Conservation (phyloP, 768 basidiomycete species). For the Phlebiopsis flavidoalba region DNA sequence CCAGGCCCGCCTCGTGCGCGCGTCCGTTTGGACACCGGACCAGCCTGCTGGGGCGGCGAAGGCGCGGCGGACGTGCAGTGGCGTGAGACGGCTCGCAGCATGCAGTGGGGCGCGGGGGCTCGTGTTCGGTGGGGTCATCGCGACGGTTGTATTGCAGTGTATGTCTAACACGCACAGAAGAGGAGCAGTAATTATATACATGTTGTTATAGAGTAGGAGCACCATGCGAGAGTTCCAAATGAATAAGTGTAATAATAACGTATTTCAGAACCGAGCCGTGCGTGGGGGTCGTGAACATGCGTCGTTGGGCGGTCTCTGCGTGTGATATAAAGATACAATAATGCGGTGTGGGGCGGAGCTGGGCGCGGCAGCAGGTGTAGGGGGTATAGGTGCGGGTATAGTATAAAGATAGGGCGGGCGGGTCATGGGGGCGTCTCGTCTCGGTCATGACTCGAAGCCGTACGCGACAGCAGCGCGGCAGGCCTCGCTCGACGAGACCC, state of each 20-base stretch:
- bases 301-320: background rate
- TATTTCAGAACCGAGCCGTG: background rate
- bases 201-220: background rate
- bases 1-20: background rate
- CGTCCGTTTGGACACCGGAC: background rate
- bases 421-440: background rate
- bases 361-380: background rate
- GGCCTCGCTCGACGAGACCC: constrained; percentile 52
- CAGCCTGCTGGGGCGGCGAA: background rate
- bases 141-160: background rate
- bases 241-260: constrained; percentile 1
- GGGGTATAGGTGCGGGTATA: constrained; percentile 14
- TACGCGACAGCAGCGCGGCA: constrained; percentile 73
- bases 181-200: background rate
- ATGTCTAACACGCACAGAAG: no score
- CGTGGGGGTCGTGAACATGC: background rate
- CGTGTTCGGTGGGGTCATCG: background rate
- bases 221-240: background rate
- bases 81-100: background rate
- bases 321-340: constrained; percentile 2
- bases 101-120: background rate
- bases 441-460: constrained; percentile 49
- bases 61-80: background rate
- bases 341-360: background rate
- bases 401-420: background rate